Evolutionary conservation across 441 rosid species (phyloP).

Genomic region (Populus hybrid): DNA sequence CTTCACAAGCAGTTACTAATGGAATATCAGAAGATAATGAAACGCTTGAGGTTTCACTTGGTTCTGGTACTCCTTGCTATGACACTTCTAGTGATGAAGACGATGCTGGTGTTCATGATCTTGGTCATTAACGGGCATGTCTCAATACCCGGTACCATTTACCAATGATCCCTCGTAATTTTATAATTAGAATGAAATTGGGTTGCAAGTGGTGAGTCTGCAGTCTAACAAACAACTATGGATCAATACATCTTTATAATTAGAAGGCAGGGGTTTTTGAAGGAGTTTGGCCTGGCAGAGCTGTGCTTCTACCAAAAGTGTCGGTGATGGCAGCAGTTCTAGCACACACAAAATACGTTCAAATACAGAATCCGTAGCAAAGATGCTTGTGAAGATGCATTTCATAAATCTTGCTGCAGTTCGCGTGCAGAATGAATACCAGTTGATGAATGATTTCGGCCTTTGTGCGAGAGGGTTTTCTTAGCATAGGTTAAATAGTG

Average conservation of each 20-base stretch:
- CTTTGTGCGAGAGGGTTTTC: too few relatives aligned
- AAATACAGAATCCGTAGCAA: too few relatives aligned
- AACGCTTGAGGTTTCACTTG: slow-evolving; percentile 11
- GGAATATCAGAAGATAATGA: slow-evolving; percentile 4
- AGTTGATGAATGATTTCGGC: too few relatives aligned
- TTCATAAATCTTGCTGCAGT: too few relatives aligned
- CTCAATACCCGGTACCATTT: too few relatives aligned
- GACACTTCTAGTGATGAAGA: slow-evolving; percentile 8
- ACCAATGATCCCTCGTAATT: not conserved
- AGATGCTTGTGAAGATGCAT: too few relatives aligned
- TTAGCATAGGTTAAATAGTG: too few relatives aligned
- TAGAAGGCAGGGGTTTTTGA: not conserved
- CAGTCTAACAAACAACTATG: not conserved
- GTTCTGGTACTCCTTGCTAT: not conserved
- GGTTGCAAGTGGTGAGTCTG: not conserved
- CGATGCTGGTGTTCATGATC: not conserved
- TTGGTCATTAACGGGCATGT: not conserved
- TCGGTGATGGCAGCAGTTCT: too few relatives aligned
- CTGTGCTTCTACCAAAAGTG: not conserved
- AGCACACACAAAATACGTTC: too few relatives aligned
- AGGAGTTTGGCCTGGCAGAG: not conserved
- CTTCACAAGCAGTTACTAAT: not conserved
- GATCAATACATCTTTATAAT: not conserved
- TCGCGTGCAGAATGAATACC: too few relatives aligned
- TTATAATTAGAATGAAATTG: not conserved